A percentile compares a stretch with the other conserved stretches of the same genome.
These are phyloP conservation scores for Acrocalymma vagum DNA, from an alignment of 2,329 filamentous ascomycete species.

Conservation along the genomic window DNA sequence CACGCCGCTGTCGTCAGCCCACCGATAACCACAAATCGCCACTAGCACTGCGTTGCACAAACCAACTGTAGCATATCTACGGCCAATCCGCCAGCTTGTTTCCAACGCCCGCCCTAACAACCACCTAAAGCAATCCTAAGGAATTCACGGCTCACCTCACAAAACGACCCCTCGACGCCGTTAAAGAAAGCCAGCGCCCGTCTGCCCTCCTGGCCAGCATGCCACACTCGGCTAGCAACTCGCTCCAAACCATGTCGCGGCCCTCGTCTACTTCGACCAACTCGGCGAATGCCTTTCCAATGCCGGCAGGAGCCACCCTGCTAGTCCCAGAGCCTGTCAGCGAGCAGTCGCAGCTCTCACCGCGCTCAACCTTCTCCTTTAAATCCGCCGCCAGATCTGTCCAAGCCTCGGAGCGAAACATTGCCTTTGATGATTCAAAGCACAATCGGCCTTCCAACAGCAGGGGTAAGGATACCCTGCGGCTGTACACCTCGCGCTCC, in stretches of 20 bases:
- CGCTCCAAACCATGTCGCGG: slow-evolving; percentile 48
- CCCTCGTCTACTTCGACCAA: slow-evolving; percentile 45
- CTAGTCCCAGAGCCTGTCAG: slow-evolving; percentile 35
- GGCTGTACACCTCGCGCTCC: slow-evolving; percentile 33
- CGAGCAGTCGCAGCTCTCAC: slow-evolving; percentile 43
- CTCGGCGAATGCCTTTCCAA: slow-evolving; percentile 44
- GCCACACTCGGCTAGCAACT: slow-evolving; percentile 46
- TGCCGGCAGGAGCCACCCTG: slow-evolving; percentile 41
- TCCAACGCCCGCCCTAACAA: too few relatives aligned
- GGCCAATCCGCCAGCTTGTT: too few relatives aligned
- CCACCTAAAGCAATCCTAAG: too few relatives aligned
- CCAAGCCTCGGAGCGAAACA: too few relatives aligned
- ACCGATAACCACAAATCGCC: too few relatives aligned
- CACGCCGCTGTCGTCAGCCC: too few relatives aligned
- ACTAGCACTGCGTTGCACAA: too few relatives aligned
- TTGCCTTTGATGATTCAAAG: slow-evolving; percentile 24
- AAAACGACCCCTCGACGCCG: too few relatives aligned
- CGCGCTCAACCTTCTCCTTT: slow-evolving; percentile 48
- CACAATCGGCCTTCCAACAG: slow-evolving; percentile 24
- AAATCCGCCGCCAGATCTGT: slow-evolving; percentile 42
- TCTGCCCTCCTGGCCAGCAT: slow-evolving; percentile 33
- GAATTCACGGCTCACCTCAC: slow-evolving; percentile 34
- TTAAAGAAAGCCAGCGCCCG: too few relatives aligned
- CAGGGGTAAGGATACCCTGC: slow-evolving; percentile 10
- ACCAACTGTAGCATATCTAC: too few relatives aligned